Percentiles rank a stretch among this genome's conserved stretches.
phyloP scores from a whole-genome alignment of 163 green algal genomes.

The Scenedesmus sp. region DNA sequence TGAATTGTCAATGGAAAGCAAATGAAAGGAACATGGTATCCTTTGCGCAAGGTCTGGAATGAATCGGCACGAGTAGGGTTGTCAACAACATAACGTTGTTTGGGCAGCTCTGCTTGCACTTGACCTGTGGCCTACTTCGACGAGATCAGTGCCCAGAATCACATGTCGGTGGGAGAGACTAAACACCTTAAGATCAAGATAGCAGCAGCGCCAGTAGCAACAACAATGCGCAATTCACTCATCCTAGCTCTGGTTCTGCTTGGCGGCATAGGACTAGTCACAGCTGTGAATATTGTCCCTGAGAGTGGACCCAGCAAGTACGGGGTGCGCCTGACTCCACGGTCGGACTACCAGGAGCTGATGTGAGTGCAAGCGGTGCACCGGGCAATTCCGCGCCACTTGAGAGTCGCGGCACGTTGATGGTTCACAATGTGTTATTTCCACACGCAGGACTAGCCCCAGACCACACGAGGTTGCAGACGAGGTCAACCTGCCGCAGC shows the following conservation, averaged over 20 bases:
- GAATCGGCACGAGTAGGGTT: background rate
- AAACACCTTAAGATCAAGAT: too few relatives aligned
- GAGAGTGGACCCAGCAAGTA: constrained; percentile 6
- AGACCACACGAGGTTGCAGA: constrained; percentile 56
- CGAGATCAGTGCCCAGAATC: background rate
- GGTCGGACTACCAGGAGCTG: constrained; percentile 9
- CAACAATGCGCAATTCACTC: background rate
- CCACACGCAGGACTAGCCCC: constrained; percentile 1
- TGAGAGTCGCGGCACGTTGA: background rate
- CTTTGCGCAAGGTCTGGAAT: too few relatives aligned
- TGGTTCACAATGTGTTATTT: background rate
- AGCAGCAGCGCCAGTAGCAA: background rate
- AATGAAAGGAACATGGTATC: too few relatives aligned
- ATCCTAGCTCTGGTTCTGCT: background rate
- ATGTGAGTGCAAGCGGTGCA: constrained; percentile 21
- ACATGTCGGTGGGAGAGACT: background rate
- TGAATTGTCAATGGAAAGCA: too few relatives aligned
- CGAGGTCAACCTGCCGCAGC: constrained; percentile 63
- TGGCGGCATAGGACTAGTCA: background rate
- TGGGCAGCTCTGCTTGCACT: background rate
- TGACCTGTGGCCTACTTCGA: background rate
- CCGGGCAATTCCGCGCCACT: background rate
- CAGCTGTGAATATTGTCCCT: background rate
- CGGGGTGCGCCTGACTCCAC: background rate
- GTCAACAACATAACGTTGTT: too few relatives aligned